Evolutionary conservation across 139 green algal species (phyloP).

Genomic region (Coelastrella sp.): DNA sequence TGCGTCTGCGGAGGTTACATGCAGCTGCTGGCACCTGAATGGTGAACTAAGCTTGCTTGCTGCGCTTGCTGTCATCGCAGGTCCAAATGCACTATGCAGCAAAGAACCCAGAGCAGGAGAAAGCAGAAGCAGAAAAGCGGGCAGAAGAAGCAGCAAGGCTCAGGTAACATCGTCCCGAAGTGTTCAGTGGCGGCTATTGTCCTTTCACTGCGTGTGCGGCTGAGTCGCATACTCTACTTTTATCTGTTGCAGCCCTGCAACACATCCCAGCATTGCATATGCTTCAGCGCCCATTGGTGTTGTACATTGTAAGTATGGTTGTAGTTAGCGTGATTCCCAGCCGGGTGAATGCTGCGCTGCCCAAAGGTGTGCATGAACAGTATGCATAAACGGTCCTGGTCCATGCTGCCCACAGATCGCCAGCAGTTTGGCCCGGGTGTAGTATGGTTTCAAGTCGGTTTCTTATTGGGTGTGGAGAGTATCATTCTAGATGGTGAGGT

Average conservation of each 20-base stretch:
- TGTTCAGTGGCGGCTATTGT: neutral
- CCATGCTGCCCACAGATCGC: too few species aligned
- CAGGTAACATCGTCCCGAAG: neutral
- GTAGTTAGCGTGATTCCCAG: too few species aligned
- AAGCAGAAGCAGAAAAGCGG: constrained; percentile 36
- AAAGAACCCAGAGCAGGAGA: constrained; percentile 43
- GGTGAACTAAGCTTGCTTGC: neutral
- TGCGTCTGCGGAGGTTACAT: neutral
- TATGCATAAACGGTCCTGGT: too few species aligned
- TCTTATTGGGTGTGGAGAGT: too few species aligned
- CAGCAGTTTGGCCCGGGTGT: too few species aligned
- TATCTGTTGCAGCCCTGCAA: neutral
- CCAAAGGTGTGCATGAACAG: too few species aligned
- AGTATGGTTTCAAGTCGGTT: too few species aligned
- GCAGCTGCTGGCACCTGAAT: neutral
- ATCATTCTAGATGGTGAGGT: too few species aligned
- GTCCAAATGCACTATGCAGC: constrained; percentile 32
- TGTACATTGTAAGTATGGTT: too few species aligned
- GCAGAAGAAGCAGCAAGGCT: constrained; percentile 24
- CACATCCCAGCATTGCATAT: too few species aligned
- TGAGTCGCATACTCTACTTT: neutral
- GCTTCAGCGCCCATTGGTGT: too few species aligned
- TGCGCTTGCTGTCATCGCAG: constrained; percentile 4
- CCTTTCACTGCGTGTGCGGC: neutral
- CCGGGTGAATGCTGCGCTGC: too few species aligned